Base-by-base conservation (phyloP, 2,329 filamentous ascomycete species). In the Fusarium pininemorale region DNA sequence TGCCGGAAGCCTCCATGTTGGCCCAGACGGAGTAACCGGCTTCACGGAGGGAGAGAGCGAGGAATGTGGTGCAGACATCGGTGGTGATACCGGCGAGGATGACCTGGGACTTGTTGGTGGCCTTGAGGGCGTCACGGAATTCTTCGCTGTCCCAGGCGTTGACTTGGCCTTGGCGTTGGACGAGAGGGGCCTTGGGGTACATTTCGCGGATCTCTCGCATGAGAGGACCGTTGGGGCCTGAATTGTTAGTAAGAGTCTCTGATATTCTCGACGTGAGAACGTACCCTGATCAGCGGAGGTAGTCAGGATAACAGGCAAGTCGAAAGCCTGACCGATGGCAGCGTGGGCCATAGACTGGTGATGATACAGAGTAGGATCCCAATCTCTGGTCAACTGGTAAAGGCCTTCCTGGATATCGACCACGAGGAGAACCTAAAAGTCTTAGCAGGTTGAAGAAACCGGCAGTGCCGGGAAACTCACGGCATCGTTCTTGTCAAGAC, bases 71-170 rank as follows among this genome's bases (percentile, higher is more conserved):
- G 86, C 91, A 94, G 66, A 94, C 92, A 80, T 95, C 93, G 1
- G 93, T 94, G 5, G 89, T 87, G 76, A 94, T 93, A 13, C 93
- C 92, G 6, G 86, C 92, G 22, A 95, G 81, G 78, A 95, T 92
- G 76, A 95, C 84, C 80, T 95, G 93, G 37, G 86, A 90, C 80
- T 90, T 91, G 66, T 88, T 88, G 8, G 91, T 88, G 4, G 91
- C 91, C 72, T 86, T 83, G 69, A 95, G 86, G 5, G 93, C 92
- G 4, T 84, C 85, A 41, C 87, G 87, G 84, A 95, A 94, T 0
- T 92, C 88, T 6, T 86, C 75, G 75, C 93, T 94, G 79, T 95
- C 93, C 93, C 92, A 94, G 6, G 93, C 92, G 78, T 94, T 89
- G 77, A 95, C 92, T 79, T 95, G 91, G 44, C 93, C 92, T 69